phyloP scores from a whole-genome alignment of 2,329 filamentous ascomycete species.

The Talaromyces sp. region DNA sequence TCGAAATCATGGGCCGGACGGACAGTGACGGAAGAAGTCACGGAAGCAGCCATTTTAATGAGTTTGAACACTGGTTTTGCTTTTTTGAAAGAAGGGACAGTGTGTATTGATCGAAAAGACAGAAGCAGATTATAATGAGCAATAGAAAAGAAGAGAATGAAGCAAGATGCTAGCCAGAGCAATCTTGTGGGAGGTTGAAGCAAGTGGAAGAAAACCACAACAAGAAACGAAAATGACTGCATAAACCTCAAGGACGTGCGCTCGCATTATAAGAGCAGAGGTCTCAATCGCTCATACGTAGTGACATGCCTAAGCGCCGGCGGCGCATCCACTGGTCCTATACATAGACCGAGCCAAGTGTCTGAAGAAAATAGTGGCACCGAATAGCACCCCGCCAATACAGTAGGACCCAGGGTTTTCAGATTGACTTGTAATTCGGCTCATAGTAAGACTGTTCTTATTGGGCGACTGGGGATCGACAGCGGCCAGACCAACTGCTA shows the following conservation, averaged over 20 bases:
- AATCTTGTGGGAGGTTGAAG: background rate
- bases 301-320: background rate
- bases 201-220: background rate
- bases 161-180: conserved; percentile 11
- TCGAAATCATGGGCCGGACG: conserved; percentile 27
- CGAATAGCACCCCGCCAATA: background rate
- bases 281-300: background rate
- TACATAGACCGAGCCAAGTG: background rate
- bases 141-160: background rate
- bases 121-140: background rate
- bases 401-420: background rate
- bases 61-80: background rate
- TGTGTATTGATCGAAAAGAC: background rate
- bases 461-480: background rate
- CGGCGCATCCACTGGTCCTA: background rate
- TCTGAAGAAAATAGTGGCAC: background rate
- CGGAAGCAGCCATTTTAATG: conserved; percentile 21
- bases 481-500: background rate
- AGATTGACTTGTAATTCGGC: background rate
- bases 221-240: background rate
- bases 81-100: background rate
- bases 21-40: conserved; percentile 22
- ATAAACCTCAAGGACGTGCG: background rate
- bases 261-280: conserved; percentile 5
- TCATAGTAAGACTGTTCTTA: background rate